Conservation (phyloP, 2,329 filamentous ascomycete species). For the Claviceps pusilla region DNA sequence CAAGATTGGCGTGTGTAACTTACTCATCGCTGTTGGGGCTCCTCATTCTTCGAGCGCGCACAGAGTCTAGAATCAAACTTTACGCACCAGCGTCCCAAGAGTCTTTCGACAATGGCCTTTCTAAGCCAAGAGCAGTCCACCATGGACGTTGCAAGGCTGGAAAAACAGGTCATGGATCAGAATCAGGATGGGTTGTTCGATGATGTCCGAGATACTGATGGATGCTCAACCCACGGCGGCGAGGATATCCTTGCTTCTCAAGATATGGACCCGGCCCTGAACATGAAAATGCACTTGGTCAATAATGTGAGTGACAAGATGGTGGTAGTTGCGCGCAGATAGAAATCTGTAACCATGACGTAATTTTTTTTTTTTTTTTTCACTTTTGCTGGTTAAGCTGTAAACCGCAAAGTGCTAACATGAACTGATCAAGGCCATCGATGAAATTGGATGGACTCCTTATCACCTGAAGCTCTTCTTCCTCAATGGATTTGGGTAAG, state of each 20-base stretch:
- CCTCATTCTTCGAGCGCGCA: too few species aligned
- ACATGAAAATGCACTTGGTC: slow-evolving; percentile 53
- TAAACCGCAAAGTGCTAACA: background rate
- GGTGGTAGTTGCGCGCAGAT: background rate
- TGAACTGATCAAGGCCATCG: slow-evolving; percentile 25
- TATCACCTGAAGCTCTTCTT: slow-evolving; percentile 47
- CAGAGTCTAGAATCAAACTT: background rate
- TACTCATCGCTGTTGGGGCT: too few species aligned
- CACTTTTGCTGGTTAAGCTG: background rate
- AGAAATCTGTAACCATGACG: background rate
- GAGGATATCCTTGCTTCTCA: slow-evolving; percentile 42
- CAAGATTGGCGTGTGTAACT: background rate
- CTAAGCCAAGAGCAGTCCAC: background rate
- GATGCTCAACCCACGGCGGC: slow-evolving; percentile 11
- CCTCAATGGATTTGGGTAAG: slow-evolving; percentile 43
- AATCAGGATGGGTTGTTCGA: background rate
- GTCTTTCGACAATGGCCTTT: background rate
- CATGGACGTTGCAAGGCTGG: slow-evolving; percentile 6
- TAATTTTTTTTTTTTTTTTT: background rate
- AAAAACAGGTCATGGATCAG: slow-evolving; percentile 5
- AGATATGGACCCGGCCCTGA: slow-evolving; percentile 44
- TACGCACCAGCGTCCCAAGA: background rate
- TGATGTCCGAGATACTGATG: slow-evolving; percentile 8
- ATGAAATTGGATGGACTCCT: slow-evolving; percentile 45
- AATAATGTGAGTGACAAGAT: slow-evolving; percentile 40